phyloP scores from a whole-genome alignment of 2,329 filamentous ascomycete species.

The Chaetomium strumarium region DNA sequence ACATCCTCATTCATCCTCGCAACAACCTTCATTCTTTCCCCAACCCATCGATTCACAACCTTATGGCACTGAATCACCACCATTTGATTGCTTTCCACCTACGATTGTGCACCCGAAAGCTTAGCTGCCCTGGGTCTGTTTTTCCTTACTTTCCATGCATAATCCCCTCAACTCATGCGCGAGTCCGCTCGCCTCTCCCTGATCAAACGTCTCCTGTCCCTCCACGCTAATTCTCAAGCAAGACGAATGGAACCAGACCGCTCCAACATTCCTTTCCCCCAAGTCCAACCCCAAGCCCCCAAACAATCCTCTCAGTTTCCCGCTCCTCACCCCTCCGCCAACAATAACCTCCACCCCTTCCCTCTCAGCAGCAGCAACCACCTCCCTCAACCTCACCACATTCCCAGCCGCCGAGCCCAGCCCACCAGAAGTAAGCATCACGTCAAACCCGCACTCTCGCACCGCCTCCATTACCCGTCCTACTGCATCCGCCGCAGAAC shows the following conservation, averaged over 20 bases:
- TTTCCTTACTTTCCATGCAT: not conserved
- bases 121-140: too few species aligned
- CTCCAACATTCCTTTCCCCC: not conserved
- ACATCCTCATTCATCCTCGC: too few species aligned
- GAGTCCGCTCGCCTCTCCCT: slow-evolving; percentile 14
- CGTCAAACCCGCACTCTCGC: slow-evolving; percentile 41
- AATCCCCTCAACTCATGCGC: not conserved
- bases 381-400: slow-evolving; percentile 30
- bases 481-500: not conserved
- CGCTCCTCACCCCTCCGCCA: slow-evolving; percentile 45
- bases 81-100: too few species aligned
- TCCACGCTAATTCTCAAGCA: slow-evolving; percentile 28
- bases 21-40: too few species aligned
- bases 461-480: slow-evolving; percentile 32
- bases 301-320: slow-evolving; percentile 33
- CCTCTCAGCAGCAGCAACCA: slow-evolving; percentile 33
- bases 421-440: slow-evolving; percentile 50
- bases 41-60: too few species aligned
- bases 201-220: slow-evolving; percentile 12
- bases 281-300: slow-evolving; percentile 13
- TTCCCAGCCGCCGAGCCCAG: slow-evolving; percentile 38
- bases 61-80: too few species aligned
- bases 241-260: slow-evolving; percentile 45
- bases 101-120: too few species aligned
- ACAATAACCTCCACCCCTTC: slow-evolving; percentile 40